These are phyloP conservation scores for Eutrema japonicum DNA, from an alignment of 345 rosid species.

Conservation along the genomic window DNA sequence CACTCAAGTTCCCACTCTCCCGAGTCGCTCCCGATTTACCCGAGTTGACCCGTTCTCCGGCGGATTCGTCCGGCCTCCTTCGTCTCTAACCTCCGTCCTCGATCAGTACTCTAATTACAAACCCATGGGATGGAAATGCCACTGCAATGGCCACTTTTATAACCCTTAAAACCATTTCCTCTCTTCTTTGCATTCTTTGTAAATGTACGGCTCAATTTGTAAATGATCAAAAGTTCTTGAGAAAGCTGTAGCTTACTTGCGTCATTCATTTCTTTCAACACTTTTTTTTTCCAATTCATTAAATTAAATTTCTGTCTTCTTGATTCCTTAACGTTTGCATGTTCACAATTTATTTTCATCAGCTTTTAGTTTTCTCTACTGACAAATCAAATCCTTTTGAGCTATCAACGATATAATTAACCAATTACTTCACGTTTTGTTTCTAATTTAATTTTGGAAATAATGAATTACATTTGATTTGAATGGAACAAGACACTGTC, in stretches of 20 bases:
- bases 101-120: conserved; percentile 84
- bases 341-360: conserved; percentile 39
- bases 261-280: conserved; percentile 42
- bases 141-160: conserved; percentile 68
- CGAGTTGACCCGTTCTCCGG: conserved; percentile 47
- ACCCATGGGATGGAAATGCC: conserved; percentile 95
- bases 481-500: conserved; percentile 41
- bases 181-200: conserved; percentile 43
- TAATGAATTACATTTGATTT: conserved; percentile 25
- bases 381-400: conserved; percentile 34
- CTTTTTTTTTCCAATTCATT: conserved; percentile 22
- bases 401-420: neutral
- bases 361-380: conserved; percentile 28
- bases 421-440: neutral
- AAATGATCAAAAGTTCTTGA: conserved; percentile 27
- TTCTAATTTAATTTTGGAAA: neutral
- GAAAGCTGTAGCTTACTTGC: conserved; percentile 33
- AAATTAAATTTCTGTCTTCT: neutral
- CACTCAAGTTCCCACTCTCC: conserved; percentile 72
- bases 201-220: conserved; percentile 44
- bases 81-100: conserved; percentile 37
- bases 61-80: conserved; percentile 36
- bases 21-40: conserved; percentile 39
- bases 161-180: conserved; percentile 55
- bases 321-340: conserved; percentile 42